Evolutionary conservation across 73 alveolate genomes (phyloP), one percentile per base, ranked within the genome.

Genomic region (Paramecium tetraurelia): DNA sequence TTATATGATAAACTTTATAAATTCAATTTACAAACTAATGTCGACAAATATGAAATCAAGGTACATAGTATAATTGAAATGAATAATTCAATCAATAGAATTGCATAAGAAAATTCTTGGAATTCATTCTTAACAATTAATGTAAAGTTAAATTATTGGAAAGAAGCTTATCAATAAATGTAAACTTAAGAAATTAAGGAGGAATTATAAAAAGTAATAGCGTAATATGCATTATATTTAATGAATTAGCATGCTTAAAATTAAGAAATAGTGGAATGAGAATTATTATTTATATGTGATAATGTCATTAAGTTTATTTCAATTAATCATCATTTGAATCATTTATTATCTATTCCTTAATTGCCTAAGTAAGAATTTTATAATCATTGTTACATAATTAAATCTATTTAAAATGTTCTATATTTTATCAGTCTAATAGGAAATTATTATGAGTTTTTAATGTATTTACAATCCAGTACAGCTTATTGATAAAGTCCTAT

Each of bases 91-190:
- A 24, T 80, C 10, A 48, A 22, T 80, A 80, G 7, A 80, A 80
- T 80, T 14, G 35, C 71, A 18, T 46, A 80, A 44, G 72, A 80
- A 27, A 80, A 80, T 46, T 80, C 90, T 31, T 80, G 90, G 90
- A 80, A 80, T 80, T 44, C 90, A 24, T 48, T 80, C 22, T 22
- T 80, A 18, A 80, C 70, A 16, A 22, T 80, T 0, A 80, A 80
- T 80, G 90, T 80, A 22, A 40, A 46, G 57, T 35, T 80, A 27
- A 80, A 46, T 46, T 80, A 41, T 80, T 80, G 90, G 90, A 80
- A 40, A 31, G 90, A 80, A 80, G 90, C 75, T 21, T 80, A 80
- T 46, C 16, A 80, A 80, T 40, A 38, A 21, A 44, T 18, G 29
- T 7, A 48, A 24, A 18, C 70, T 21, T 46, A 22, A 40, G 75